Evolutionary conservation across 2,329 filamentous ascomycete genomes (phyloP), one percentile per base, ranked within the genome.

Genomic region (Mollisia scopiformis): DNA sequence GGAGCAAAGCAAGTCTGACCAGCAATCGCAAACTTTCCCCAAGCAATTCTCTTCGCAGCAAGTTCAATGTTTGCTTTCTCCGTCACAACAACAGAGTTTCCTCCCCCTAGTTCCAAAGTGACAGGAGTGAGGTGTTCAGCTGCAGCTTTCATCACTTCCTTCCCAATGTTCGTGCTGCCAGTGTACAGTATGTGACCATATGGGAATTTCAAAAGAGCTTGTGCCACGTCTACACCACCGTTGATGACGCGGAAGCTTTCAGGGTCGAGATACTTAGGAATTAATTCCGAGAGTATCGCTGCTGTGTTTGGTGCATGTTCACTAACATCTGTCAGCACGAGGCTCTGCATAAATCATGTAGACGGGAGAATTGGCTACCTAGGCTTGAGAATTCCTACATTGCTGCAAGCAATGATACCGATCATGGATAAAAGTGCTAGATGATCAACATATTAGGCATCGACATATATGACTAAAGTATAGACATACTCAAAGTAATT

Each of bases 181-280:
- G 58, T 60, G 35, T 54, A 60, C 10, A 56, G 14, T 10, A 60
- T 56, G 25, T 56, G 41, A 14, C 35, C 52, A 19, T 21, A 60
- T 14, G 16, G 41, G 13, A 51, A n/a, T 16, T 33, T 30, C 2
- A 60, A 49, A 19, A 59, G 49, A 2, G n/a, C n/a, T 16, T 35
- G 27, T 10, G 23, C 41, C 4, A 50, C 25, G 13, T 25, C 19
- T n/a, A 23, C 21, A 2, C 75, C 77, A 19, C 74, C 75, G 60
- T 74, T 72, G 35, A 75, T 65, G 30, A 77, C 66, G 0, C 71
- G 69, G 21, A 80, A 73, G 7, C 78, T 76, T 3, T 60, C 58
- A 2, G 62, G 64, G 62, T 82, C 79, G 31, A 82, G 68, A 62
- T 82, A 82, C 30, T 74, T 69, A 0, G 75, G 70, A 2, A 80